Evolutionary conservation across 345 rosid genomes (phyloP), one percentile per base, ranked within the genome.

Genomic region (Syzygium jambos): DNA sequence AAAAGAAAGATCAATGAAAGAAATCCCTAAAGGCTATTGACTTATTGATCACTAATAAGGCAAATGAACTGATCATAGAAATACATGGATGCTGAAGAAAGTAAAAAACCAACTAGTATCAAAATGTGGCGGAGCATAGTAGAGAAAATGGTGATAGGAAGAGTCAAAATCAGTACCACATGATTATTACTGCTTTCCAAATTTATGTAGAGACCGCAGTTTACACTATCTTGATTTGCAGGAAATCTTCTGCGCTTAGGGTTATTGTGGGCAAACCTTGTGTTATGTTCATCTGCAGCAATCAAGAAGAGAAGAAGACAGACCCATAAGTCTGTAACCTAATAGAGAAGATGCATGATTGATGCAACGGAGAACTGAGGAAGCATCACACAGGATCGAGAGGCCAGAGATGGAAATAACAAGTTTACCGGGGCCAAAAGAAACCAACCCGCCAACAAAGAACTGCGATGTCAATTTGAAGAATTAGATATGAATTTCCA

Each of bases 191-290:
- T 87, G 90, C 93, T 87, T 83, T 94, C 96, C 94, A 95, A 88
- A 90, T 94, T 93, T 61, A 93, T 90, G 85, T 88, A 91, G 38
- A 84, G 89, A 84, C 92, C 93, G 89, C 92, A 88, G 78, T 90
- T 91, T 82, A 91, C 89, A 41, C 90, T n/a, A 16, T 90, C 29
- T 84, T 88, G 91, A 85, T 27, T 43, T 85, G 43, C 78, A 51
- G 89, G 85, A 87, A 65, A 87, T 90, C 95, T 91, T 90, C 93
- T 88, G 86, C 93, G 94, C 92, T 88, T 95, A 87, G 88, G 86
- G 82, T 82, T 87, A 89, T 87, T 89, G 61, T 85, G 53, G 83
- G 90, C 30, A 52, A 88, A 51, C 88, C 93, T 89, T 38, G 89
- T 85, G 49, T 84, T 82, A 89, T 78, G 87, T 22, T 88, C 95